Percentiles rank a stretch among this genome's conserved stretches.
phyloP scores from a whole-genome alignment of 2,329 filamentous ascomycete genomes.

The Cercospora canescens region DNA sequence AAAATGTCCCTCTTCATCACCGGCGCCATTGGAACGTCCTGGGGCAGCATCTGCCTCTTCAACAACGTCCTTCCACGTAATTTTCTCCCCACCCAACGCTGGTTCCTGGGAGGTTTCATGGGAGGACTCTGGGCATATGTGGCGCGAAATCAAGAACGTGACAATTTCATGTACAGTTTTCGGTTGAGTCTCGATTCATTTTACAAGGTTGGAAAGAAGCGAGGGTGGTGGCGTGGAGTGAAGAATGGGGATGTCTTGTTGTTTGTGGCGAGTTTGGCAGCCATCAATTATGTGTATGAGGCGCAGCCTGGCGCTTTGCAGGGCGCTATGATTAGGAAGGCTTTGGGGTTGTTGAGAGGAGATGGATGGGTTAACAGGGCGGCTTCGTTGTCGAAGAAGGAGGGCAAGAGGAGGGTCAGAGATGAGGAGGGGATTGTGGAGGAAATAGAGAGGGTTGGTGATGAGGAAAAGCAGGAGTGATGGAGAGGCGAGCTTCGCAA shows the following conservation, averaged over 20 bases:
- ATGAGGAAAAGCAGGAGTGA: not conserved
- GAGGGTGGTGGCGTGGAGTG: conserved; percentile 81
- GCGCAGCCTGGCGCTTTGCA: conserved; percentile 66
- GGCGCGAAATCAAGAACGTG: conserved; percentile 63
- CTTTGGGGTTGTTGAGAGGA: conserved; percentile 70
- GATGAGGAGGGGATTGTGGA: conserved; percentile 21
- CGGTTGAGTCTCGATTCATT: conserved; percentile 77
- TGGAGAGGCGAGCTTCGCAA: not conserved
- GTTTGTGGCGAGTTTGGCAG: conserved; percentile 75
- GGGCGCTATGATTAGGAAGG: conserved; percentile 68
- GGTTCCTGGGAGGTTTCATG: conserved; percentile 84
- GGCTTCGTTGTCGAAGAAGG: conserved; percentile 9
- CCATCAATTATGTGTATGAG: conserved; percentile 78
- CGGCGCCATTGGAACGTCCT: conserved; percentile 79
- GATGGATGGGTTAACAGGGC: conserved; percentile 71
- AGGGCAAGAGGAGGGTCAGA: conserved; percentile 12
- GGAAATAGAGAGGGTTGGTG: conserved; percentile 8
- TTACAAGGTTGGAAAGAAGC: conserved; percentile 94
- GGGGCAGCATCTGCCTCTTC: conserved; percentile 89
- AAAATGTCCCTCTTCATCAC: conserved; percentile 76
- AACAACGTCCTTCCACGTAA: conserved; percentile 73
- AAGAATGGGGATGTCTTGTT: conserved; percentile 81
- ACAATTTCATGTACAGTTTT: conserved; percentile 76
- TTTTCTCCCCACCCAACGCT: conserved; percentile 77
- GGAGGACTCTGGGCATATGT: conserved; percentile 85